Evolutionary conservation across 2,329 filamentous ascomycete species (phyloP), one percentile per base, ranked within the genome.

Genomic region (Bipolaris cookei): DNA sequence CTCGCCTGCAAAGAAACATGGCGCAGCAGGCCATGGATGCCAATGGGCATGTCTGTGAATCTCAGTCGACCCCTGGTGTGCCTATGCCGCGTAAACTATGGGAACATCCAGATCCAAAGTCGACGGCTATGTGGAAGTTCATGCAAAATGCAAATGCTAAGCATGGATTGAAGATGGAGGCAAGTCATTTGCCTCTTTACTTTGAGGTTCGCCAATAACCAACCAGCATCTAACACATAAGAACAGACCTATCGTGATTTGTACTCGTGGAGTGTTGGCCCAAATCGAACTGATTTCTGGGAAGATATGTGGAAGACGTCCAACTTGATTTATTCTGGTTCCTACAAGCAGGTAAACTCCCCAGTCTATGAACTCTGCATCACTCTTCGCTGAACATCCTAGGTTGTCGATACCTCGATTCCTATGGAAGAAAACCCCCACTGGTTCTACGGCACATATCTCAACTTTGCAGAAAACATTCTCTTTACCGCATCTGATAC

Each of bases 381-480:
- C 25, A 8, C 25, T 10, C 25, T 10, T 28, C 8, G 2, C 38
- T 41, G 6, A 45, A 25, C 4, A 30, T 23, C 30, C 32, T 16
- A 73, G 63, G 73, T 89, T 1, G 87, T 95, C 3, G 90, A 96
- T 69, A 88, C 91, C 66, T 80, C 79, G 0, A 81, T 84, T 1
- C 85, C 87, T 1, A 91, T 96, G 73, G 88, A 91, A 58, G 80
- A 81, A 14, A 82, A 94, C 4, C 91, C 91, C 0, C 78, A 81
- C 38, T 96, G 91, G 91, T 96, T 95, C 73, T 78, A 86, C 1
- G 91, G 91, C 28, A 82, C 92, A 1, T 77, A 80, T 4, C 75
- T 95, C 65, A 96, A 92, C 69, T 94, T 88, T 71, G 88, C 90
- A 4, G 91, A 96, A 77, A 96, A 95, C 70, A 76, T 92, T 23